Evolutionary conservation across 2,329 filamentous ascomycete genomes (phyloP).

Genomic region (Pseudocercospora crystallina): DNA sequence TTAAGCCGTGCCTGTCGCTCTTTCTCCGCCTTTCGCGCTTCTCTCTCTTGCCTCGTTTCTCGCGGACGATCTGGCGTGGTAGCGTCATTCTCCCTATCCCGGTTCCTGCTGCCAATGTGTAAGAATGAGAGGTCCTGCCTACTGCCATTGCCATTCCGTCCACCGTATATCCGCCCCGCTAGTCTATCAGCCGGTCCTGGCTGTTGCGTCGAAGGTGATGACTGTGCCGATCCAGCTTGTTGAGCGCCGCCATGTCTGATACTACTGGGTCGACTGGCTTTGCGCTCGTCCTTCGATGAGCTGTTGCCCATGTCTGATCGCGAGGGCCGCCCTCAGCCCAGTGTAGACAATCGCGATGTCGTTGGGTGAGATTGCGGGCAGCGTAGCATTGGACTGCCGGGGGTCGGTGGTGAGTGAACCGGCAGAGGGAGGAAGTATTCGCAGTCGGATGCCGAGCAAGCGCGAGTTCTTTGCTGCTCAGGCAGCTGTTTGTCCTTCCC

Average conservation of each 20-base stretch:
- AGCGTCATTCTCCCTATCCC: slow-evolving; percentile 51
- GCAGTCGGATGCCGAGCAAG: background rate
- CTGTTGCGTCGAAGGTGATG: slow-evolving; percentile 18
- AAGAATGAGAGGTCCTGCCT: slow-evolving; percentile 60
- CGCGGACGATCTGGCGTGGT: slow-evolving; percentile 59
- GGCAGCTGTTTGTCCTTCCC: slow-evolving; percentile 14
- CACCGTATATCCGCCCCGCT: slow-evolving; percentile 43
- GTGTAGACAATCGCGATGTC: background rate
- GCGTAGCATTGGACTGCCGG: slow-evolving; percentile 13
- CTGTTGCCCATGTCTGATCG: slow-evolving; percentile 47
- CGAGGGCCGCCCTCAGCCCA: slow-evolving; percentile 11
- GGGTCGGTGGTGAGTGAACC: background rate
- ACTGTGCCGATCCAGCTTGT: slow-evolving; percentile 28
- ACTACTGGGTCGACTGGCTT: slow-evolving; percentile 37
- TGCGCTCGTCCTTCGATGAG: slow-evolving; percentile 48
- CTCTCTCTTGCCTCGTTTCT: slow-evolving; percentile 88
- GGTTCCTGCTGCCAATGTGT: slow-evolving; percentile 50
- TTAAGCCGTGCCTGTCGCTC: slow-evolving; percentile 73
- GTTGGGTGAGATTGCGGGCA: background rate
- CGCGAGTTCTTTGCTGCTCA: slow-evolving; percentile 1
- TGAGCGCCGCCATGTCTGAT: slow-evolving; percentile 33
- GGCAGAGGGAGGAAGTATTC: background rate
- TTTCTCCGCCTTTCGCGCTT: slow-evolving; percentile 79
- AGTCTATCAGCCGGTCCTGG: slow-evolving; percentile 28
- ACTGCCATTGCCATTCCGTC: slow-evolving; percentile 50